Evolutionary conservation across 1,139 yeast genomes (phyloP).

Genomic region (Blastobotrys malaysiensis): DNA sequence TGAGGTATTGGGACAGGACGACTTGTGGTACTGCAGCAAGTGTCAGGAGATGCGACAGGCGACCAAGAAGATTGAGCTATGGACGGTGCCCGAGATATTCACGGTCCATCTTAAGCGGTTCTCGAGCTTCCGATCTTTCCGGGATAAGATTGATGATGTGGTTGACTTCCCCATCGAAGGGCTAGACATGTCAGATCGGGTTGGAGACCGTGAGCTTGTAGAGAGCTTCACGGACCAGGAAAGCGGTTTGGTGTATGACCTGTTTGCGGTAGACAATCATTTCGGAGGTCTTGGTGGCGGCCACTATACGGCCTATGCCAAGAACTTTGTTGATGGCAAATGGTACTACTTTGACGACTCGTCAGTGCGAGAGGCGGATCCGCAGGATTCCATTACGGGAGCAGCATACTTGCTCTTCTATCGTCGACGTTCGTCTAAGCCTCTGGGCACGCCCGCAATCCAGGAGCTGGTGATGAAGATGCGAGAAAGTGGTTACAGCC

Average conservation of each 20-base stretch:
- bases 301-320: slow-evolving; percentile 87
- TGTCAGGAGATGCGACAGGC: slow-evolving; percentile 91
- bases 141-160: slow-evolving; percentile 82
- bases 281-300: slow-evolving; percentile 98
- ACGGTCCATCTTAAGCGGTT: slow-evolving; percentile 88
- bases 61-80: slow-evolving; percentile 81
- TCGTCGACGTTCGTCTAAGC: slow-evolving; percentile 46
- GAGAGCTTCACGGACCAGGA: slow-evolving; percentile 30
- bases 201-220: slow-evolving; percentile 25
- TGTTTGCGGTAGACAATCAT: slow-evolving; percentile 91
- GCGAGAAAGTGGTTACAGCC: slow-evolving; percentile 10
- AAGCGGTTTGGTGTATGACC: slow-evolving; percentile 56
- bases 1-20: slow-evolving; percentile 83
- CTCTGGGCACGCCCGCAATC: slow-evolving; percentile 33
- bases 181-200: slow-evolving; percentile 60
- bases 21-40: slow-evolving; percentile 88
- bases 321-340: slow-evolving; percentile 65
- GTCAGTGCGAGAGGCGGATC: slow-evolving; percentile 56
- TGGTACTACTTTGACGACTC: slow-evolving; percentile 96
- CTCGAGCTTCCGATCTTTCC: slow-evolving; percentile 75
- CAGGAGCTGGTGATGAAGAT: slow-evolving; percentile 29
- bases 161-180: slow-evolving; percentile 88
- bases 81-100: slow-evolving; percentile 88
- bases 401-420: slow-evolving; percentile 89
- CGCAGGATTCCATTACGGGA: slow-evolving; percentile 57